These are phyloP conservation scores for Didymella segeticola DNA, from an alignment of 2,329 filamentous ascomycete species.

Conservation along the genomic window DNA sequence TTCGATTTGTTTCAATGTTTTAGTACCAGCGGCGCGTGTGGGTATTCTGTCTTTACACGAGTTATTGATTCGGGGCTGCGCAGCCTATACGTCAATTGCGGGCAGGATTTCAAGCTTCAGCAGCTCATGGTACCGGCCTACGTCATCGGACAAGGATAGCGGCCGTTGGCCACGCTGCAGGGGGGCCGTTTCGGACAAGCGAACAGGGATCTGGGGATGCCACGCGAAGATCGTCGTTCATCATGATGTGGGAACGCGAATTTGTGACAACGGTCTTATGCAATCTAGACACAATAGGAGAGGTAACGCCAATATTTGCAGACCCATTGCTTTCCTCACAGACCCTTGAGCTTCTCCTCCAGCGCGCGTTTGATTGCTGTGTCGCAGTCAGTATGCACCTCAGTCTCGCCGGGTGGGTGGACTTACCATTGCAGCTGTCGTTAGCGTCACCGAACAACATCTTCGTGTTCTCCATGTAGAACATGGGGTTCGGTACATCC, in stretches of 20 bases:
- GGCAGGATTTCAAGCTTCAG: conserved; percentile 14
- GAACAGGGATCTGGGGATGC: conserved; percentile 8
- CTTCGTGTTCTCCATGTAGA: conserved; percentile 86
- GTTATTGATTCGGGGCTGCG: neutral
- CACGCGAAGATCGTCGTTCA: neutral
- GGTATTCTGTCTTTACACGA: neutral
- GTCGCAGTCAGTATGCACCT: conserved; percentile 21
- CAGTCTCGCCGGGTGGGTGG: no score
- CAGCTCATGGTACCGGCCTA: neutral
- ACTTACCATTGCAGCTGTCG: conserved; percentile 73
- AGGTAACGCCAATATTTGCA: neutral
- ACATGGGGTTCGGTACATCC: conserved; percentile 92
- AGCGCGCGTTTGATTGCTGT: conserved; percentile 47
- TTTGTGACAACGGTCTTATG: neutral
- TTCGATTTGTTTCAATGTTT: no score
- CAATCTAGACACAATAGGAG: neutral
- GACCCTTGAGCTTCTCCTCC: conserved; percentile 43
- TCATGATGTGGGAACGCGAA: neutral
- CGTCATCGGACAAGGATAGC: conserved; percentile 14
- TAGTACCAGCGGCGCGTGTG: conserved; percentile 3
- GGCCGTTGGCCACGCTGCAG: conserved; percentile 3
- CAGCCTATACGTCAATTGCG: conserved; percentile 7
- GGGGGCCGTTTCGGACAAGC: neutral
- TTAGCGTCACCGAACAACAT: conserved; percentile 95
- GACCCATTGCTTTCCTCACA: conserved; percentile 22